A percentile compares a stretch with the other conserved stretches of the same genome.
Evolutionary conservation across 768 basidiomycete species (phyloP).

Genomic region (Sarcodon aspratus): DNA sequence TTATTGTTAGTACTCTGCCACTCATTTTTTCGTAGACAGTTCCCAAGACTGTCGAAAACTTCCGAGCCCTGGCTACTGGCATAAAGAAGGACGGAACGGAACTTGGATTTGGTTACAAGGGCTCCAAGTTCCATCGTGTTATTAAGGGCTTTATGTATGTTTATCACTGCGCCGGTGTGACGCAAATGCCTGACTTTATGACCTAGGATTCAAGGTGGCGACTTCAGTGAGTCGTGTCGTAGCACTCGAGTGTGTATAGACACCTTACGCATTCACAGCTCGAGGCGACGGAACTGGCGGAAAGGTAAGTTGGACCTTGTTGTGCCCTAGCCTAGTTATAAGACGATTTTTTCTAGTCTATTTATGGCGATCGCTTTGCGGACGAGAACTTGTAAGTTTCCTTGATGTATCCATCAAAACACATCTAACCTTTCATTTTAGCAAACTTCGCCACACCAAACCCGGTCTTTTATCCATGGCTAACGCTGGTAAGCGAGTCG

Average conservation of each 20-base stretch:
- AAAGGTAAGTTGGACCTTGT: constrained; percentile 40
- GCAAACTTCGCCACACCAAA: constrained; percentile 91
- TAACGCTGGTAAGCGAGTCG: constrained; percentile 36
- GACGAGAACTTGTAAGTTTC: constrained; percentile 88
- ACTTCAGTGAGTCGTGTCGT: constrained; percentile 65
- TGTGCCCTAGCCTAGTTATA: background rate
- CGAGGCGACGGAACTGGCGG: constrained; percentile 85
- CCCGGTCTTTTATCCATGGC: constrained; percentile 91
- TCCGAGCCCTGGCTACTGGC: constrained; percentile 86
- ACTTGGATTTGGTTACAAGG: constrained; percentile 87
- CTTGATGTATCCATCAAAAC: background rate
- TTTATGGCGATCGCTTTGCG: constrained; percentile 82
- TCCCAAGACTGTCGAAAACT: constrained; percentile 96
- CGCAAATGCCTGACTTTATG: constrained; percentile 8
- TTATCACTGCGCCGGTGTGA: constrained; percentile 1
- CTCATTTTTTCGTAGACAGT: constrained; percentile 50
- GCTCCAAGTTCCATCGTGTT: constrained; percentile 92
- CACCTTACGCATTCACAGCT: constrained; percentile 28
- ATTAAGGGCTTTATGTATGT: constrained; percentile 85
- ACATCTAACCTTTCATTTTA: constrained; percentile 18
- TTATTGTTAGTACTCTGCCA: background rate
- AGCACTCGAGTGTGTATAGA: background rate
- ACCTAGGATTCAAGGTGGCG: constrained; percentile 90
- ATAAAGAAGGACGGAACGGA: constrained; percentile 66
- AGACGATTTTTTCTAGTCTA: constrained; percentile 38